A percentile compares a stretch with the other conserved stretches of the same genome.
Evolutionary conservation across 148 eudicot genomes (phyloP).

Genomic region (Chenopodium suecicum): DNA sequence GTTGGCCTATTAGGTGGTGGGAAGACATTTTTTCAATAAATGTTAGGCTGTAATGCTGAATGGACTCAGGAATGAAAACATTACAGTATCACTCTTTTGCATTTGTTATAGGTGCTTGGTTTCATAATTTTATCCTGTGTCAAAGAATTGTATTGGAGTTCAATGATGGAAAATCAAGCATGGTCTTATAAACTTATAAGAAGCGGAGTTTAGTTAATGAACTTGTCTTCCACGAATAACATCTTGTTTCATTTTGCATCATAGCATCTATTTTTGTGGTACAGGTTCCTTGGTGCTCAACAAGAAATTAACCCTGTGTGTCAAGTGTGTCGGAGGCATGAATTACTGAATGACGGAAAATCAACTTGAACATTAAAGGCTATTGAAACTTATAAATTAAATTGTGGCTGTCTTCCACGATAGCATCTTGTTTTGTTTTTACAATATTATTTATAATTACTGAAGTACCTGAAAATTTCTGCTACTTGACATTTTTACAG

Average conservation of each 20-base stretch:
- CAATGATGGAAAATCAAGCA: too few species aligned
- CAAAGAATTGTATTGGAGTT: background rate
- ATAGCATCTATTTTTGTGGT: too few species aligned
- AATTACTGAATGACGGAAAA: background rate
- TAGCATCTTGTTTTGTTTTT: background rate
- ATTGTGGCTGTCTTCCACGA: background rate
- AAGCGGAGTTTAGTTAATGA: too few species aligned
- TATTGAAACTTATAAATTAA: too few species aligned
- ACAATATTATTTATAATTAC: background rate
- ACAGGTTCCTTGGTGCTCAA: too few species aligned
- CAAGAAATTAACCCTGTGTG: too few species aligned
- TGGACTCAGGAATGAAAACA: background rate
- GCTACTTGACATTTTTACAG: constrained; percentile 41
- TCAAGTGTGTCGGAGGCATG: background rate
- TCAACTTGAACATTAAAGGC: too few species aligned
- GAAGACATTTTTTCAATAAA: background rate
- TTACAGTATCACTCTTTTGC: background rate
- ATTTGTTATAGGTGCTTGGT: too few species aligned
- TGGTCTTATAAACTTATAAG: too few species aligned
- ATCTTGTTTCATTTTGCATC: too few species aligned
- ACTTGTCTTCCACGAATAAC: too few species aligned
- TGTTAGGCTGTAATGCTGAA: too few species aligned
- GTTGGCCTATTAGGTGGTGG: background rate
- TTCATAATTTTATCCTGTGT: background rate
- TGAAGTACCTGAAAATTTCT: background rate